These are phyloP conservation scores for Cadophora luteo-olivacea DNA, from an alignment of 2,329 filamentous ascomycete species.

Conservation along the genomic window DNA sequence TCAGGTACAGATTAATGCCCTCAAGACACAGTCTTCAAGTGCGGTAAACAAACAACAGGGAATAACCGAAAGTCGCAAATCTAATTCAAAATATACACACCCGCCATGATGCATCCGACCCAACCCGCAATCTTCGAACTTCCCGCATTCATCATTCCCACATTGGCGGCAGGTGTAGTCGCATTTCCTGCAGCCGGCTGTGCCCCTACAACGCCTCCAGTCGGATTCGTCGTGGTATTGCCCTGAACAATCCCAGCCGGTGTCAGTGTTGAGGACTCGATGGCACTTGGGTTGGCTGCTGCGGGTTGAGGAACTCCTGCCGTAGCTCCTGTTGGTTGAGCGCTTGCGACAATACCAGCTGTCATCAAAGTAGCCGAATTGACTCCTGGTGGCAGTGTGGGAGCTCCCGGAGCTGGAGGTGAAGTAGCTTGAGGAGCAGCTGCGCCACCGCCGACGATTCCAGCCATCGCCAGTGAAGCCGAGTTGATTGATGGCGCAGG, in stretches of 20 bases:
- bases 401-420: background rate
- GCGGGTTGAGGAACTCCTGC: background rate
- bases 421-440: background rate
- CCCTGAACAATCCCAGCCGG: constrained; percentile 11
- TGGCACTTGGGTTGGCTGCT: background rate
- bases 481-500: background rate
- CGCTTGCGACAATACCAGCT: constrained; percentile 1
- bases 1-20: background rate
- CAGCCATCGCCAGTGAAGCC: background rate
- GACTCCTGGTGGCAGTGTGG: background rate
- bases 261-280: background rate
- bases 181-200: constrained; percentile 5
- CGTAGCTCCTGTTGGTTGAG: background rate
- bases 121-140: background rate
- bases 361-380: constrained; percentile 8
- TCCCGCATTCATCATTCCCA: background rate
- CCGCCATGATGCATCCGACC: background rate
- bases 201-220: background rate
- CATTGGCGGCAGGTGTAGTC: background rate
- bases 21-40: background rate
- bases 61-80: background rate
- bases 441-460: constrained; percentile 7
- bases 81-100: background rate
- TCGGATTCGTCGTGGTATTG: constrained; percentile 7
- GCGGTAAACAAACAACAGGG: background rate